Evolutionary conservation across 805 yeast genomes (phyloP), one percentile per base, ranked within the genome.

Genomic region (Debaryomyces tyrocola): DNA sequence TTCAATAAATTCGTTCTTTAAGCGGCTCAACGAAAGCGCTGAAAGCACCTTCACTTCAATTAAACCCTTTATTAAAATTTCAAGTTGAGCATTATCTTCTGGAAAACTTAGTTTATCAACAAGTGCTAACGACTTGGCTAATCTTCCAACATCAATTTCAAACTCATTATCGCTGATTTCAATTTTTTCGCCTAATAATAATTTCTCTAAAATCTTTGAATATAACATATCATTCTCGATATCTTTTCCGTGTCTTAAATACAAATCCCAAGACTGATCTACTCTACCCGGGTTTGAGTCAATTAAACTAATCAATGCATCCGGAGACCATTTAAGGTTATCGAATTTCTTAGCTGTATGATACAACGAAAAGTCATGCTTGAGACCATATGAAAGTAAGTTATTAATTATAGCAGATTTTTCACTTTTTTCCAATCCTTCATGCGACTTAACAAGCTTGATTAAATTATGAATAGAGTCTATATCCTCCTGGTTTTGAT

Each of bases 201-300:
- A 53, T 44, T 74, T 77, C 12, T 61, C 52, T 15, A 75, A 44
- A 3, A 75, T 62, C 4, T 58, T 50, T 1, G 48, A 37, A 11
- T 69, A 49, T 9, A 60, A 44, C 4, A 67, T 57, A 0, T 53
- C 60, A 37, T 67, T 58, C 3, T 51, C 52, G 4, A 45, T 41
- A 6, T 49, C 34, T 6, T 33, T 27, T 2, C 54, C 46, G 36
- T 62, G 67, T 39, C 66, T 66, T 9, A 60, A 51, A 44, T 72
- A 73, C 9, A 80, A 53, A 43, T 79, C 82, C 73, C 77, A 70
- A 14, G 82, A 71, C n/a, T 69, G 60, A 41, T 64, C 63, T 1
- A 75, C 83, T 46, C 85, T 63, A 10, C 84, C 84, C 2, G 84
- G 83, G 50, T 81, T 81, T 35, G 65, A 49, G 28, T 58, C 57